phyloP scores from a whole-genome alignment of 768 basidiomycete species.

The Boletus pseudo-olivaceus region DNA sequence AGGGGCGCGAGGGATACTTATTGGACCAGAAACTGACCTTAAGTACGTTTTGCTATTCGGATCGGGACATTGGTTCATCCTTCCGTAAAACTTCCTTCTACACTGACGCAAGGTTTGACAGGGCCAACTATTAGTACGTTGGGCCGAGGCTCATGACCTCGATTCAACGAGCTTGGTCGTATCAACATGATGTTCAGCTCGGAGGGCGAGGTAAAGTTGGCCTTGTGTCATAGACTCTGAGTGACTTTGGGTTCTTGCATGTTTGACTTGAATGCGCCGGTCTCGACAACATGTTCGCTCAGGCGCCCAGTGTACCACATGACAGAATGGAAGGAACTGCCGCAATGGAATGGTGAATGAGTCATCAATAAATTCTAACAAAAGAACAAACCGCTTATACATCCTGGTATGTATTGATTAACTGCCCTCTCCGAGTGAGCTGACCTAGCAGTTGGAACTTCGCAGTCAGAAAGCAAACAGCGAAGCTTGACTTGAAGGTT shows the following conservation, averaged over 20 bases:
- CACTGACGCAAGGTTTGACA: background rate
- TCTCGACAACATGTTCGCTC: background rate
- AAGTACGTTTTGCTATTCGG: background rate
- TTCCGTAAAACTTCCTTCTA: background rate
- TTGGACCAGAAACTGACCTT: background rate
- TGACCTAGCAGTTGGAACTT: background rate
- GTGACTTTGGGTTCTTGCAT: background rate
- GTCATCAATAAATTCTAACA: background rate
- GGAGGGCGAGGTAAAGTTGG: background rate
- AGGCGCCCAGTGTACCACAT: background rate
- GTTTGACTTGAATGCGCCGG: background rate
- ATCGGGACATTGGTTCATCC: background rate
- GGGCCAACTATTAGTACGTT: background rate
- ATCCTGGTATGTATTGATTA: background rate
- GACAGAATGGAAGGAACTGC: background rate
- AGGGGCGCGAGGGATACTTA: background rate
- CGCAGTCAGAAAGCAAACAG: background rate
- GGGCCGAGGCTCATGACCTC: background rate
- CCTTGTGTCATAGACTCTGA: too few species aligned
- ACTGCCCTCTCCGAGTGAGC: background rate
- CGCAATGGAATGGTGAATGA: background rate
- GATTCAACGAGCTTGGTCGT: background rate
- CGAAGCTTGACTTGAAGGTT: background rate
- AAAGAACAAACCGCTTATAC: background rate
- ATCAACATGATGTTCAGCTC: background rate